A percentile compares a stretch with the other conserved stretches of the same genome.
Conservation (phyloP, 2,329 filamentous ascomycete species). For the Phialophora verrucosa region DNA sequence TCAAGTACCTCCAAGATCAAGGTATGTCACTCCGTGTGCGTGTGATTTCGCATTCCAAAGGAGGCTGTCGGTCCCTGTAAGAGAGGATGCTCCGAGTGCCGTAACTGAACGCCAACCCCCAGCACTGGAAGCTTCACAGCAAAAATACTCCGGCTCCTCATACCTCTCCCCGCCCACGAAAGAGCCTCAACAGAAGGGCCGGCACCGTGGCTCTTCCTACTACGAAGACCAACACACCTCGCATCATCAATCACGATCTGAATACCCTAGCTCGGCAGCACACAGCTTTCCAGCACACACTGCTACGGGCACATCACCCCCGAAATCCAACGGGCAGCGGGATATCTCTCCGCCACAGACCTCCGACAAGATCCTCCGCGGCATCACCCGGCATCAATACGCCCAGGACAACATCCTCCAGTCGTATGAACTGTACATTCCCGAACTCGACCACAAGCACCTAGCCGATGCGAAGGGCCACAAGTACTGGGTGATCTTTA, state of each 20-base stretch:
- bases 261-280: slow-evolving; percentile 12
- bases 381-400: slow-evolving; percentile 37
- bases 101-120: not conserved
- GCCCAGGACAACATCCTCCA: slow-evolving; percentile 38
- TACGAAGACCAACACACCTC: slow-evolving; percentile 21
- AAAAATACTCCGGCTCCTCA: slow-evolving; percentile 30
- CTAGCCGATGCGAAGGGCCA: slow-evolving; percentile 13
- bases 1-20: slow-evolving; percentile 37
- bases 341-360: slow-evolving; percentile 14
- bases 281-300: slow-evolving; percentile 20
- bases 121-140: slow-evolving; percentile 33
- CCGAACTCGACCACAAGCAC: slow-evolving; percentile 18
- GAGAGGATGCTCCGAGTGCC: not conserved
- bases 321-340: slow-evolving; percentile 11
- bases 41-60: not conserved
- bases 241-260: slow-evolving; percentile 14
- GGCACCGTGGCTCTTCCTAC: slow-evolving; percentile 15
- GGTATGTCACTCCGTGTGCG: slow-evolving; percentile 24
- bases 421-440: slow-evolving; percentile 37
- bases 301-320: slow-evolving; percentile 3
- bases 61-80: not conserved
- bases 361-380: slow-evolving; percentile 23
- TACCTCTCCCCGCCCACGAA: slow-evolving; percentile 31
- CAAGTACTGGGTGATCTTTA: slow-evolving; percentile 44
- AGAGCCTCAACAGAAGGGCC: slow-evolving; percentile 32